These are phyloP conservation scores for Cladosporium halotolerans DNA, from an alignment of 2,329 filamentous ascomycete genomes.

Conservation along the genomic window DNA sequence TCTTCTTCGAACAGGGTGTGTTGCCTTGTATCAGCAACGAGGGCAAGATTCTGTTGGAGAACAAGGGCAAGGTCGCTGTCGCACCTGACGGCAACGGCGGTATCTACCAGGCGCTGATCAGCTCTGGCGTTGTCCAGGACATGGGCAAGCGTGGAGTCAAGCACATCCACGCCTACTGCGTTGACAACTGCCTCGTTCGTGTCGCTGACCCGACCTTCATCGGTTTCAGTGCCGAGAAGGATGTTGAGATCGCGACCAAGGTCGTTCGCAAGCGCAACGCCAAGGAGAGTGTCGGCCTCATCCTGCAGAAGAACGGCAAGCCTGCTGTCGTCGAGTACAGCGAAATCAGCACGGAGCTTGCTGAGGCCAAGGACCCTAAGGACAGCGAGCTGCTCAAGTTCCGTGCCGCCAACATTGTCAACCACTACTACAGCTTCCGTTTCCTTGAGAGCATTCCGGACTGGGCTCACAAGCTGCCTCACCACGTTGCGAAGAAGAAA, in stretches of 20 bases:
- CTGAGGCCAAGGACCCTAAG: constrained; percentile 78
- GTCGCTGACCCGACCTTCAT: constrained; percentile 97
- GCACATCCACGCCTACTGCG: constrained; percentile 96
- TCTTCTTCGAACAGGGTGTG: constrained; percentile 95
- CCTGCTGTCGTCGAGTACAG: constrained; percentile 98
- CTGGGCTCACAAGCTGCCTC: constrained; percentile 80
- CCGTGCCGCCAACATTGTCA: constrained; percentile 97
- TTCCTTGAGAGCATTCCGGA: constrained; percentile 87
- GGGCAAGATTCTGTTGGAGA: constrained; percentile 91
- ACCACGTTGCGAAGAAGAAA: constrained; percentile 98
- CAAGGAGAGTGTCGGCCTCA: constrained; percentile 90
- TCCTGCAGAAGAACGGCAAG: constrained; percentile 89
- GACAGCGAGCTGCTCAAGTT: constrained; percentile 82
- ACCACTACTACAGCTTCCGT: constrained; percentile 96
- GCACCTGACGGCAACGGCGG: constrained; percentile 97
- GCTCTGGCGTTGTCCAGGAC: constrained; percentile 73
- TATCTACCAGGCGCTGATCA: constrained; percentile 85
- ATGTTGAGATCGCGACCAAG: constrained; percentile 95
- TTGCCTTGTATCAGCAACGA: constrained; percentile 96
- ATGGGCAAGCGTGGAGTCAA: constrained; percentile 84
- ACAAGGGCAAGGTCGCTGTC: constrained; percentile 82
- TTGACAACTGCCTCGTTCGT: constrained; percentile 98
- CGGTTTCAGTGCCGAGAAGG: constrained; percentile 79
- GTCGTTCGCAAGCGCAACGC: constrained; percentile 98
- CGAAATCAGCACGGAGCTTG: constrained; percentile 84